A percentile compares a stretch with the other conserved stretches of the same genome.
phyloP scores from a whole-genome alignment of 768 basidiomycete species.

The Boletus reticulatus region DNA sequence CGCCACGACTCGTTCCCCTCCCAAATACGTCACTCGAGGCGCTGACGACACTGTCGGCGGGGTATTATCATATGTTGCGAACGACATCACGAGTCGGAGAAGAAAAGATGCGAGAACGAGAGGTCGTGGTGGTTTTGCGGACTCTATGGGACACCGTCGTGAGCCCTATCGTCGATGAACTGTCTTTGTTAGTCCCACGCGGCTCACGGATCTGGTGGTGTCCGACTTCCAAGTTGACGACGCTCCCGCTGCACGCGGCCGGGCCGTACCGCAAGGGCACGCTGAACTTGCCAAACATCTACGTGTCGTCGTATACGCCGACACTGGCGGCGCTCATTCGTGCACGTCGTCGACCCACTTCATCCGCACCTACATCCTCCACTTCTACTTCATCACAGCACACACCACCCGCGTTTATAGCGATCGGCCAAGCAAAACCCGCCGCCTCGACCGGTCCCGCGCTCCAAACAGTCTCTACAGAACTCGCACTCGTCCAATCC shows the following conservation, averaged over 20 bases:
- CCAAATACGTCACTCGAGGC: conserved; percentile 8
- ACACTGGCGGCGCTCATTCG: conserved; percentile 29
- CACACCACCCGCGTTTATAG: conserved; percentile 7
- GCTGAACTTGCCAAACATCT: conserved; percentile 12
- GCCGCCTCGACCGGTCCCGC: background rate
- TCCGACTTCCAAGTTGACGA: conserved; percentile 29
- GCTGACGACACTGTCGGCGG: conserved; percentile 5
- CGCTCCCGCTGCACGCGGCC: conserved; percentile 33
- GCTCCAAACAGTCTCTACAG: conserved; percentile 15
- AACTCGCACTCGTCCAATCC: conserved; percentile 21
- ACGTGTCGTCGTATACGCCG: conserved; percentile 36
- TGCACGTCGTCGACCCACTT: conserved; percentile 7
- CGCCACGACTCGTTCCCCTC: conserved; percentile 22
- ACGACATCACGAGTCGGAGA: conserved; percentile 11
- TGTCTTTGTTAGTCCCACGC: conserved; percentile 13
- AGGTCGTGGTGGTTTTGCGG: conserved; percentile 13
- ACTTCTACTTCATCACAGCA: too few relatives aligned
- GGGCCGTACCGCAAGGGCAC: conserved; percentile 24
- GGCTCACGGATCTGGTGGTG: conserved; percentile 35
- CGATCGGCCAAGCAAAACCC: conserved; percentile 22
- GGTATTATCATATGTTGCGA: conserved; percentile 6
- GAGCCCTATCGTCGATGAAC: conserved; percentile 15
- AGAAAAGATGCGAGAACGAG: conserved; percentile 22
- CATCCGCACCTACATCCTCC: background rate
- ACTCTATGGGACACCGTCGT: conserved; percentile 27